These are phyloP conservation scores for Candida peoriensis DNA, from an alignment of 805 yeast genomes.

Conservation along the genomic window DNA sequence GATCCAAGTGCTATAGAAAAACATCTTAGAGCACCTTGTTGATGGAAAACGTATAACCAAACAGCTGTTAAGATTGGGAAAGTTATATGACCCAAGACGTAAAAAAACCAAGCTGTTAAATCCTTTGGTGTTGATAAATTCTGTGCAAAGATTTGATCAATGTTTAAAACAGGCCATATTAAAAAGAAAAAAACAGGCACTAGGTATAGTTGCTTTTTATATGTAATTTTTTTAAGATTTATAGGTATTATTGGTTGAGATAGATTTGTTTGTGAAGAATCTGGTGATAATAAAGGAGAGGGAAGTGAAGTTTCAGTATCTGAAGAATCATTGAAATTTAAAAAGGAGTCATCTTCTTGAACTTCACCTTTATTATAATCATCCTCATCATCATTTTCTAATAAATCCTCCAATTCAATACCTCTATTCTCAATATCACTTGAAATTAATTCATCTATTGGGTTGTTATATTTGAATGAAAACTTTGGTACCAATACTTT, in stretches of 20 bases:
- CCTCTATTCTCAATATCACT: conserved; percentile 7
- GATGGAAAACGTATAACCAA: conserved; percentile 61
- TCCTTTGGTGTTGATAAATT: conserved; percentile 44
- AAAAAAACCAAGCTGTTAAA: conserved; percentile 54
- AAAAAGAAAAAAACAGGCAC: conserved; percentile 34
- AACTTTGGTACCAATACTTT: conserved; percentile 20
- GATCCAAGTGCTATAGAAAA: conserved; percentile 53
- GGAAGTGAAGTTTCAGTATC: not conserved
- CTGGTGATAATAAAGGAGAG: not conserved
- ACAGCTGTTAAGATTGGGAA: conserved; percentile 58
- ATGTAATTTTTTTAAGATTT: conserved; percentile 10
- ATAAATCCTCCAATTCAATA: conserved; percentile 1
- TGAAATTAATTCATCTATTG: conserved; percentile 10
- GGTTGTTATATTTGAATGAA: conserved; percentile 27
- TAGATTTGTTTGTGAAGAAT: not conserved
- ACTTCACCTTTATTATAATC: not conserved
- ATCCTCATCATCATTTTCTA: not conserved
- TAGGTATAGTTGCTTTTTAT: conserved; percentile 11
- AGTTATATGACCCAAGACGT: conserved; percentile 56
- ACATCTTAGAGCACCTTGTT: conserved; percentile 54
- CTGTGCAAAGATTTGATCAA: conserved; percentile 36
- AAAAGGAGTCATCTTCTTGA: conserved; percentile 16
- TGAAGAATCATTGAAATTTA: conserved; percentile 14
- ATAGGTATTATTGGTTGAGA: conserved; percentile 5
- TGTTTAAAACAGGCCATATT: conserved; percentile 47